Evolutionary conservation across 352 stramenopile species (phyloP), one percentile per base, ranked within the genome.

Genomic region (Saprolegnia diclina): DNA sequence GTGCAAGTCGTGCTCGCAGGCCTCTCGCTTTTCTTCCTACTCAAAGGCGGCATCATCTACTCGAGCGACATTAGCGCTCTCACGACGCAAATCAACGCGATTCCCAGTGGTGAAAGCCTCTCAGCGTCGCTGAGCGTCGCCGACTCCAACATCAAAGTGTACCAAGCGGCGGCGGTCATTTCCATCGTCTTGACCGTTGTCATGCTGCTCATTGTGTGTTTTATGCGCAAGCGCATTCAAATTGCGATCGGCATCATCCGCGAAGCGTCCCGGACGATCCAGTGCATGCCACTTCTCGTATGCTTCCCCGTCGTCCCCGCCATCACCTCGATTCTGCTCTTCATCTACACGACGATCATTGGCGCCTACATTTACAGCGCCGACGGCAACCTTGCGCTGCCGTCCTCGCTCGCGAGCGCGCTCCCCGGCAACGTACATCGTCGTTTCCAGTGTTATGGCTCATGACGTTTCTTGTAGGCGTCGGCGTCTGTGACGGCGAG

Each of bases 181-280:
- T 76, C 81, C 5, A 87, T 82, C 45, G 78, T 75, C 19, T 71
- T 93, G 18, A 69, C 77, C 0, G 79, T 90, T 9, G 62, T 89
- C 1, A 77, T 83, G 14, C 75, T 95, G 19, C 59, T 95, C 45
- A 79, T 96, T 5, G 81, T 95, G 55, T 93, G 82, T 52, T 90
- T 95, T 65, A 85, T 90, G 64, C 80, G 89, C 56, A 94, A 91
- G 75, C 86, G 85, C 56, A 91, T 94, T 53, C 76, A 82, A 5
- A 79, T 94, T 54, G 78, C 83, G 0, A 72, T 92, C 5, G 81
- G 77, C 0, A 89, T 94, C 50, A 85, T 94, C 61, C 89, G 88
- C 48, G 86, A 94, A 46, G 81, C 85, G 0, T 93, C 86, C 3
- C 74, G 73, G 3, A 82, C 81, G 21, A 75, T 94, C 40, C 76